Evolutionary conservation across 495 filamentous ascomycete species (phyloP).

Genomic region (Penicillium soppii): DNA sequence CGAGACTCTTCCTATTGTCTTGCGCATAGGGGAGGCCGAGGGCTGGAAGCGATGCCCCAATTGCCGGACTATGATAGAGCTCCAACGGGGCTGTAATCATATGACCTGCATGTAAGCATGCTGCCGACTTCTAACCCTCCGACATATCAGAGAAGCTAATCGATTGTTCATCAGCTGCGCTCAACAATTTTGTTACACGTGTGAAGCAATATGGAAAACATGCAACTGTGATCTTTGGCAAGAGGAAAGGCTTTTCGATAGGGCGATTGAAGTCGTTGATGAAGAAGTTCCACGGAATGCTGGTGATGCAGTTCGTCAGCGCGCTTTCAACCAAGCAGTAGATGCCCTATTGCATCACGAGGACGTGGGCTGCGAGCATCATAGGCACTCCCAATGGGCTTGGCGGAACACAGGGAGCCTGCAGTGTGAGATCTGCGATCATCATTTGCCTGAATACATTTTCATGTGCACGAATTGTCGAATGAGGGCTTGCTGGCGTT

Average conservation of each 20-base stretch:
- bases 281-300: not conserved
- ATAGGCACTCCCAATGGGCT: conserved; percentile 11
- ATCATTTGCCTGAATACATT: conserved; percentile 11
- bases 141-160: conserved; percentile 3
- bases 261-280: not conserved
- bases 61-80: conserved; percentile 19
- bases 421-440: conserved; percentile 10
- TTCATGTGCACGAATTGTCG: conserved; percentile 12
- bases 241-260: not conserved
- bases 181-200: conserved; percentile 14
- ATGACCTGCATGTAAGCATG: conserved; percentile 20
- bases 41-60: conserved; percentile 19
- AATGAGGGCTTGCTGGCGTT: conserved; percentile 12
- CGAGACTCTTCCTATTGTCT: conserved; percentile 8
- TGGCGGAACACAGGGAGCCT: conserved; percentile 10
- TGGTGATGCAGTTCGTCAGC: not conserved
- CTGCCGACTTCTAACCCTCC: too few species aligned
- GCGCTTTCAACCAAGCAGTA: conserved; percentile 4
- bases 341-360: conserved; percentile 6
- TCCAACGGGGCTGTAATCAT: conserved; percentile 18
- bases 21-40: conserved; percentile 9
- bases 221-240: not conserved
- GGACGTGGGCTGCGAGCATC: conserved; percentile 13
- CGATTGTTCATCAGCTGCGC: conserved; percentile 6
- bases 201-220: not conserved